Evolutionary conservation across 352 stramenopile genomes (phyloP).

Genomic region (Phytophthora lateralis): DNA sequence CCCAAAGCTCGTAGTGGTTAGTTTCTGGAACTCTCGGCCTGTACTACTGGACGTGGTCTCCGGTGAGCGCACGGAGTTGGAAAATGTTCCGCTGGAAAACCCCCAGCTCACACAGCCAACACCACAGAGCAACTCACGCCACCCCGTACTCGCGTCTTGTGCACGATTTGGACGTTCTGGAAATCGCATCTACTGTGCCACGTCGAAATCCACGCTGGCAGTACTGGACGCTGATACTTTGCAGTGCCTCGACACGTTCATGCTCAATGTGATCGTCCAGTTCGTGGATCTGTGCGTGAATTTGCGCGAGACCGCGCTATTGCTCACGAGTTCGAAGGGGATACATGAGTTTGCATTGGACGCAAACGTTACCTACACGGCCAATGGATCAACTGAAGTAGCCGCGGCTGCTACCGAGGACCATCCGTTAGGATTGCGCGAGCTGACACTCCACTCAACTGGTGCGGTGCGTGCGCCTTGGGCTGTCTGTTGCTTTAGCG

Average conservation of each 20-base stretch:
- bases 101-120: constrained; percentile 51
- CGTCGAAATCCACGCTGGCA: constrained; percentile 67
- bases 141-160: constrained; percentile 58
- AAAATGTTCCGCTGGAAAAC: constrained; percentile 55
- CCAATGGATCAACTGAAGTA: constrained; percentile 8
- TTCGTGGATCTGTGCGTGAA: constrained; percentile 74
- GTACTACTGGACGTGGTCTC: constrained; percentile 59
- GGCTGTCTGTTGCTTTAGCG: constrained; percentile 74
- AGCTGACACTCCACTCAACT: constrained; percentile 62
- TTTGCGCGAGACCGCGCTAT: constrained; percentile 49
- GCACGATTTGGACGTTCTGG: constrained; percentile 59
- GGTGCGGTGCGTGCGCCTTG: constrained; percentile 76
- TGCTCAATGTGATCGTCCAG: constrained; percentile 62
- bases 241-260: constrained; percentile 48
- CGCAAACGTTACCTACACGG: not conserved
- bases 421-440: constrained; percentile 33
- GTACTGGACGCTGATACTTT: constrained; percentile 63
- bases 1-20: constrained; percentile 61
- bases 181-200: constrained; percentile 68
- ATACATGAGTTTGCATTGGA: constrained; percentile 66
- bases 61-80: constrained; percentile 33
- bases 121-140: constrained; percentile 53
- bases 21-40: constrained; percentile 59
- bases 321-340: constrained; percentile 76
- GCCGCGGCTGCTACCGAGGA: constrained; percentile 2